A percentile compares a stretch with the other conserved stretches of the same genome.
Evolutionary conservation across 2,329 filamentous ascomycete species (phyloP).

Genomic region (Beauveria australis): DNA sequence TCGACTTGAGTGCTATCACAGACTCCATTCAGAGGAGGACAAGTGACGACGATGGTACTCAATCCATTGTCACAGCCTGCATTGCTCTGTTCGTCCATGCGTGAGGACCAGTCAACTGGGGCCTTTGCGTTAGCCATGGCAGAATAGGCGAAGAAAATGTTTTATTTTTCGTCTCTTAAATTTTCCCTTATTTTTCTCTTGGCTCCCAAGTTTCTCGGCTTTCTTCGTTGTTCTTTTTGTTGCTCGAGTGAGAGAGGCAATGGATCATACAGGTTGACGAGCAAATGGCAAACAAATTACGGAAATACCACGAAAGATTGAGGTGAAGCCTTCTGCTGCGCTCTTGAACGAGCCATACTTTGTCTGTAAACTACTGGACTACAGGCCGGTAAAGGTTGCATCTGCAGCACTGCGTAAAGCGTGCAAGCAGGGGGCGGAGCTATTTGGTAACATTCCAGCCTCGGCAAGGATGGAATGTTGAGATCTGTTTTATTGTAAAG

Average conservation of each 20-base stretch:
- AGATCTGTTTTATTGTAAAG: no score
- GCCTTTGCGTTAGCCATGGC: not conserved
- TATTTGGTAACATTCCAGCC: no score
- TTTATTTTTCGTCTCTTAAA: not conserved
- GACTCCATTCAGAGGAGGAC: not conserved
- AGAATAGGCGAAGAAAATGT: not conserved
- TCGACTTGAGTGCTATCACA: not conserved
- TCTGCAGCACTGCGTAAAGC: not conserved
- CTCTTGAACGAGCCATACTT: not conserved
- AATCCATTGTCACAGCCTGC: not conserved
- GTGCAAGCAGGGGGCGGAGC: not conserved
- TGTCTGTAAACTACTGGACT: not conserved
- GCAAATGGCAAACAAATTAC: not conserved
- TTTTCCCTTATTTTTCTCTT: not conserved
- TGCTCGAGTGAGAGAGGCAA: not conserved
- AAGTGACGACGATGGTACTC: not conserved
- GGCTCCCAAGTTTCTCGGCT: no score
- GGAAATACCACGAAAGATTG: not conserved
- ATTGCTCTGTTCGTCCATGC: not conserved
- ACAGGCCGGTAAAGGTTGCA: not conserved
- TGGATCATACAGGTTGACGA: not conserved
- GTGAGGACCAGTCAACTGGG: no score
- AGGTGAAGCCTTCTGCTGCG: not conserved
- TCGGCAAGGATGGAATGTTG: no score
- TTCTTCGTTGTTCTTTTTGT: not conserved